Evolutionary conservation across 139 green algal genomes (phyloP).

Genomic region (Closterium sp.): DNA sequence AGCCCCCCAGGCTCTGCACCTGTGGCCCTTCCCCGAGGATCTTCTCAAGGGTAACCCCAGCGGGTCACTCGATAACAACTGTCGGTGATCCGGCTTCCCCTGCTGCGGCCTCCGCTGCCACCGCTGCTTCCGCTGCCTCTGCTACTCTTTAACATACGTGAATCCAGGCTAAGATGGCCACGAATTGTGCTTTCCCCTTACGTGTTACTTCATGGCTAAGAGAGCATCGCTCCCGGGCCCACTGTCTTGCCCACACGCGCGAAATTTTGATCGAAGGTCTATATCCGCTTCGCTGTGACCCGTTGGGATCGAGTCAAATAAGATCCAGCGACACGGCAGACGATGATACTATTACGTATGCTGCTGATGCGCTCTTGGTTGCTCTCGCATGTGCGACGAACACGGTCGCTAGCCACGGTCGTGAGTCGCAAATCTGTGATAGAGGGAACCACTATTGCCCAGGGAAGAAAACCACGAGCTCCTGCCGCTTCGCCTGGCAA

Average conservation of each 20-base stretch:
- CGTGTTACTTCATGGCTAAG: too few species aligned
- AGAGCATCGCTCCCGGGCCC: background rate
- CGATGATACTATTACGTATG: background rate
- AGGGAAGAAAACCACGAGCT: too few species aligned
- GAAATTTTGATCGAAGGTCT: background rate
- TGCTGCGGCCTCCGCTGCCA: background rate
- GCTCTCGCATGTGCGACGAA: background rate
- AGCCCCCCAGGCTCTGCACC: too few species aligned
- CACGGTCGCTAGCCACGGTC: background rate
- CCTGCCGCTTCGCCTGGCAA: background rate
- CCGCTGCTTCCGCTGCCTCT: background rate
- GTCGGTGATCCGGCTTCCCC: background rate
- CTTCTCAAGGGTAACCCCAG: too few species aligned
- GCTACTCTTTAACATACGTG: background rate
- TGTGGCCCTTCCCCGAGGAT: too few species aligned
- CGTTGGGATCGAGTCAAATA: background rate
- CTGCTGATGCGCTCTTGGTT: too few species aligned
- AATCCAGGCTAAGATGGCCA: too few species aligned
- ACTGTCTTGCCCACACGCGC: background rate
- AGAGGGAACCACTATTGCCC: too few species aligned
- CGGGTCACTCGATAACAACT: too few species aligned
- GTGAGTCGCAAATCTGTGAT: too few species aligned
- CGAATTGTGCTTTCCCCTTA: too few species aligned
- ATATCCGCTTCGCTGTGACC: background rate
- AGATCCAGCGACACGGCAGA: background rate